A percentile compares a stretch with the other conserved stretches of the same genome.
Evolutionary conservation across 768 basidiomycete species (phyloP).

Genomic region (Boletus barrowsii): DNA sequence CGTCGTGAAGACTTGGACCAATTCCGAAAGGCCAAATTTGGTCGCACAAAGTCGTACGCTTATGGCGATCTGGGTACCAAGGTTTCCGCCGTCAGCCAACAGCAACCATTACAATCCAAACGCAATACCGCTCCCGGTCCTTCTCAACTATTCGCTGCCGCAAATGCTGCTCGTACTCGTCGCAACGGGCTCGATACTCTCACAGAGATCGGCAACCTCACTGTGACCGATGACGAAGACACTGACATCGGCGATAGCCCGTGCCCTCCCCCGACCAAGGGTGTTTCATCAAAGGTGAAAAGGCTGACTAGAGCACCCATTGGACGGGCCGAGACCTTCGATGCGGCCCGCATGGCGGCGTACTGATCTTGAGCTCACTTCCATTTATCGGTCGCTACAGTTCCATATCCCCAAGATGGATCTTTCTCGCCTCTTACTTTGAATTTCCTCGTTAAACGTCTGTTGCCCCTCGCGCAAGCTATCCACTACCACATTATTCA

Average conservation of each 20-base stretch:
- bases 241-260: slow-evolving; percentile 83
- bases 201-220: slow-evolving; percentile 61
- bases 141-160: slow-evolving; percentile 62
- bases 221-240: slow-evolving; percentile 70
- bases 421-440: slow-evolving; percentile 4
- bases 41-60: slow-evolving; percentile 87
- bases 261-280: slow-evolving; percentile 76
- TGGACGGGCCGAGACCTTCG: slow-evolving; percentile 66
- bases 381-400: not conserved
- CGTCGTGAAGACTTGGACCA: slow-evolving; percentile 87
- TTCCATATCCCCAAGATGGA: slow-evolving; percentile 1
- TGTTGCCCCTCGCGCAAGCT: slow-evolving; percentile 9
- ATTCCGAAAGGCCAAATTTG: slow-evolving; percentile 85
- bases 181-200: slow-evolving; percentile 63
- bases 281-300: slow-evolving; percentile 53
- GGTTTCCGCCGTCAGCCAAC: slow-evolving; percentile 33
- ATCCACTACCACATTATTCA: slow-evolving; percentile 1
- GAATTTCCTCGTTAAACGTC: slow-evolving; percentile 2
- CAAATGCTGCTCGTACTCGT: slow-evolving; percentile 63
- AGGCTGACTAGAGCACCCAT: slow-evolving; percentile 50
- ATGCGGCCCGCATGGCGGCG: slow-evolving; percentile 51
- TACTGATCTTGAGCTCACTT: slow-evolving; percentile 33
- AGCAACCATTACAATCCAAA: slow-evolving; percentile 46
- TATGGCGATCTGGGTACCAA: slow-evolving; percentile 73
- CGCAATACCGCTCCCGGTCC: slow-evolving; percentile 66